phyloP scores from a whole-genome alignment of 1,139 yeast species.

The Sugiyamaella castrensis region DNA sequence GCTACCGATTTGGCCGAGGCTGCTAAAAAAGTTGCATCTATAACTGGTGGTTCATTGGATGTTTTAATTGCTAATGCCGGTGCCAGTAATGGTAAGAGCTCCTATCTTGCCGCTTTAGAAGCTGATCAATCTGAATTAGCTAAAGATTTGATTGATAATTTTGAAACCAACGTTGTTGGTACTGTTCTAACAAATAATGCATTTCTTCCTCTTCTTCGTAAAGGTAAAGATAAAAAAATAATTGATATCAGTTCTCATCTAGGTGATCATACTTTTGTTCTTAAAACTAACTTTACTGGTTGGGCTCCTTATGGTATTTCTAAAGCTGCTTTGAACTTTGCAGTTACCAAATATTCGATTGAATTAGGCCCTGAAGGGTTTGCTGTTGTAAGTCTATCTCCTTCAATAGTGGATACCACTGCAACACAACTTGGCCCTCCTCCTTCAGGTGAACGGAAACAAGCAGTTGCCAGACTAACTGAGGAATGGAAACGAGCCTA shows the following conservation, averaged over 20 bases:
- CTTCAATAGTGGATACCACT: conserved; percentile 16
- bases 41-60: conserved; percentile 15
- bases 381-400: conserved; percentile 17
- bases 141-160: conserved; percentile 7
- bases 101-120: conserved; percentile 7
- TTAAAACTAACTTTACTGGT: conserved; percentile 3
- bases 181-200: conserved; percentile 11
- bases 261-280: conserved; percentile 10
- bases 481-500: conserved; percentile 35
- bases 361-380: conserved; percentile 15
- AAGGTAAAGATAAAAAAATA: conserved; percentile 16
- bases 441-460: conserved; percentile 53
- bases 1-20: conserved; percentile 8
- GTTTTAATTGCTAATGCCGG: conserved; percentile 21
- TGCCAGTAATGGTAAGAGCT: not conserved
- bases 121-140: not conserved
- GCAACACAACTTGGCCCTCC: conserved; percentile 8
- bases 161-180: conserved; percentile 5
- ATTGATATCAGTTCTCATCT: conserved; percentile 13
- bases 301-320: conserved; percentile 12
- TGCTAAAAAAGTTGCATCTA: conserved; percentile 9
- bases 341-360: conserved; percentile 16
- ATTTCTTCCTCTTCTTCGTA: conserved; percentile 16
- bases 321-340: conserved; percentile 18
- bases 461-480: conserved; percentile 64